phyloP scores from a whole-genome alignment of 164 flowering plant species.

The Vitis cinerea region DNA sequence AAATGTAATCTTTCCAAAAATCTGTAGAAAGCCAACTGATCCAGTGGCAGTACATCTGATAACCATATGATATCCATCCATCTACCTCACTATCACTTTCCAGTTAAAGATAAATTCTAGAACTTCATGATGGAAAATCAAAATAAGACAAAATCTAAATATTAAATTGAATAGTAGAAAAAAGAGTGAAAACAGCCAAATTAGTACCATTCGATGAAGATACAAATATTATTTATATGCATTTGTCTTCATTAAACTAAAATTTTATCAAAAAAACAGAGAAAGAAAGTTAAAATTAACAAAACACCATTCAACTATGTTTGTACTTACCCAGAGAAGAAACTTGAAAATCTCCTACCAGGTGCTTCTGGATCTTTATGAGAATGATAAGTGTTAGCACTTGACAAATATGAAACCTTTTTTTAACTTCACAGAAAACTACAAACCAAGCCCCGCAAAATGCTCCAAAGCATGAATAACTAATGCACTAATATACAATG shows the following conservation, averaged over 20 bases:
- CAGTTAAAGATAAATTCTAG: no score
- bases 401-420: conserved; percentile 12
- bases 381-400: conserved; percentile 4
- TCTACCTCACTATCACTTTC: no score
- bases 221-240: no score
- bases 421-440: conserved; percentile 10
- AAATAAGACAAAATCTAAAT: no score
- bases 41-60: no score
- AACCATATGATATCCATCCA: no score
- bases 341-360: conserved; percentile 12
- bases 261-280: not conserved
- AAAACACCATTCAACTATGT: not conserved
- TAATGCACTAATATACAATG: conserved; percentile 8
- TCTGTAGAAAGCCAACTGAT: no score
- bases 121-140: no score
- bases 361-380: conserved; percentile 20
- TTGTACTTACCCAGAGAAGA: conserved; percentile 23
- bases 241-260: not conserved
- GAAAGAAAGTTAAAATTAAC: not conserved
- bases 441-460: conserved; percentile 13
- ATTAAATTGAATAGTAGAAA: no score
- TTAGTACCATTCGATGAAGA: no score
- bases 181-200: no score
- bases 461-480: conserved; percentile 13
- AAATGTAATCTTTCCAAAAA: no score